Percentiles rank a stretch among this genome's conserved stretches.
Evolutionary conservation across 139 green algal genomes (phyloP).

Genomic region (Spirogloea muscicola): DNA sequence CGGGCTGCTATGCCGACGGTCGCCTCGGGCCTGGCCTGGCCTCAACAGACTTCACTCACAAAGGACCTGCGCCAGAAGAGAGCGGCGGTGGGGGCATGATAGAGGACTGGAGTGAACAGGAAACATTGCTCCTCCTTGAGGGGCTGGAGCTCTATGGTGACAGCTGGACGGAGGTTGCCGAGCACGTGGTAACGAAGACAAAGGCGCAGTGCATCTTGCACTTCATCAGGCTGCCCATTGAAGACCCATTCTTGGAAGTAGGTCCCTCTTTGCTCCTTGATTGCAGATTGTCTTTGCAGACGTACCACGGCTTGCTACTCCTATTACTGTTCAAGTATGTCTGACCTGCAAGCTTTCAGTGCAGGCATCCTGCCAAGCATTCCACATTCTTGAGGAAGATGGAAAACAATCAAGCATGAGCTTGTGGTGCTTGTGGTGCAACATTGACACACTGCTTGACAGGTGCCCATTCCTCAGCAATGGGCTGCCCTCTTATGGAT

Average conservation of each 20-base stretch:
- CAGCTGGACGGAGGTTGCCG: constrained; percentile 75
- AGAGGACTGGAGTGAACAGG: constrained; percentile 64
- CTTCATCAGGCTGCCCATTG: constrained; percentile 86
- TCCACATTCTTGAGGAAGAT: no score
- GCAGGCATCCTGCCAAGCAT: no score
- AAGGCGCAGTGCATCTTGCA: constrained; percentile 77
- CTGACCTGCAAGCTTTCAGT: no score
- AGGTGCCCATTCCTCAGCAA: no score
- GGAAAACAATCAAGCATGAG: no score
- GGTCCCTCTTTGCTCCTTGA: no score
- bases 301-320: no score
- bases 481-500: no score
- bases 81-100: neutral
- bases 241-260: constrained; percentile 79
- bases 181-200: constrained; percentile 78
- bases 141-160: constrained; percentile 77
- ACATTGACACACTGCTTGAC: no score
- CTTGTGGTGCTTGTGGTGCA: no score
- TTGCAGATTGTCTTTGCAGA: no score
- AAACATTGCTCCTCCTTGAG: constrained; percentile 73
- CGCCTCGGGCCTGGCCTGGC: constrained; percentile 66
- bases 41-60: constrained; percentile 78
- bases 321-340: no score
- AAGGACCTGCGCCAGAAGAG: neutral
- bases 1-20: constrained; percentile 65